Evolutionary conservation across 2,329 filamentous ascomycete genomes (phyloP).

Genomic region (Fusarium phyllophilum): DNA sequence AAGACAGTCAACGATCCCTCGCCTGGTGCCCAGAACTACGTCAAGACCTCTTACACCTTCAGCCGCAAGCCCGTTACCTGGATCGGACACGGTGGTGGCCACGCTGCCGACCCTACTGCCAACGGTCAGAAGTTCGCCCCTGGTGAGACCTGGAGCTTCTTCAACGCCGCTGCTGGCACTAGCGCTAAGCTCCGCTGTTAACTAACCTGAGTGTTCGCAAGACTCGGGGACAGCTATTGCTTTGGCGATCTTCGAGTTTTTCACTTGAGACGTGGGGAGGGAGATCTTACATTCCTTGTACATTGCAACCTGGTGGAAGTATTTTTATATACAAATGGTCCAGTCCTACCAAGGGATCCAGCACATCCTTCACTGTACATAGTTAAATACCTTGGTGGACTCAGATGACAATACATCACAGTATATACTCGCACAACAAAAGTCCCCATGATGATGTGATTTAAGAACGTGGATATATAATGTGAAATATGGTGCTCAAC

Average conservation of each 20-base stretch:
- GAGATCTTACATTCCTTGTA: conserved; percentile 8
- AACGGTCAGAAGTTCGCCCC: conserved; percentile 35
- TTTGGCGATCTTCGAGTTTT: background rate
- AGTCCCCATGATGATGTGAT: accelerated
- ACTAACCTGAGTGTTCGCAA: background rate
- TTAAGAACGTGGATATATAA: accelerated
- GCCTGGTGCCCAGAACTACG: conserved; percentile 27
- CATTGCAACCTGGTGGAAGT: background rate
- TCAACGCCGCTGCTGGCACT: conserved; percentile 21
- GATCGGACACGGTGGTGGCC: conserved; percentile 44
- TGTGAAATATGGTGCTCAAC: accelerated
- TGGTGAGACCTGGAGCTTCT: conserved; percentile 42
- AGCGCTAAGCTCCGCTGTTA: conserved; percentile 10
- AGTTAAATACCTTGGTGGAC: background rate
- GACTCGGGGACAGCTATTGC: accelerated
- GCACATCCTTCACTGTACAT: background rate
- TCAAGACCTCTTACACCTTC: conserved; percentile 46
- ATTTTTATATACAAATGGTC: background rate
- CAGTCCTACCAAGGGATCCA: background rate
- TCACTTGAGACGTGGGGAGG: background rate
- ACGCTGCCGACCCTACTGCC: conserved; percentile 35
- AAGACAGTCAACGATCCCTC: conserved; percentile 38
- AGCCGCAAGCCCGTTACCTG: conserved; percentile 44
- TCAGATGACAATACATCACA: background rate
- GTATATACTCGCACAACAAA: background rate